Percentiles rank a stretch among this genome's conserved stretches.
Evolutionary conservation across 2,329 filamentous ascomycete genomes (phyloP).

Genomic region (Cladosporium sp.): DNA sequence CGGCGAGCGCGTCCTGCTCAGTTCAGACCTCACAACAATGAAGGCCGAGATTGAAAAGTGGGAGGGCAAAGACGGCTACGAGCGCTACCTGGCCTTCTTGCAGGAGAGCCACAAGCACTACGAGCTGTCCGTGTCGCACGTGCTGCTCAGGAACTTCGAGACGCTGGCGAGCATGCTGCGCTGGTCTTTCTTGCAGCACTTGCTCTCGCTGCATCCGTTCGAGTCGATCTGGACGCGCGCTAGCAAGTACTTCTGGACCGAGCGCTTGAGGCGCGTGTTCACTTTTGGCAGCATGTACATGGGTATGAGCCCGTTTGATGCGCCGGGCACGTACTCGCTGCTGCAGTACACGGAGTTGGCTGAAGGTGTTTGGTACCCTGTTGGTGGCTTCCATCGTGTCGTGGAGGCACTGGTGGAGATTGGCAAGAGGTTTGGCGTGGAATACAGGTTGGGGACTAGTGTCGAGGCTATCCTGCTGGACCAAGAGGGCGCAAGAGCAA

Average conservation of each 20-base stretch:
- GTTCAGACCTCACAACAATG: slow-evolving; percentile 70
- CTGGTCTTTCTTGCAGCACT: slow-evolving; percentile 59
- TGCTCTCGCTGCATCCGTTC: slow-evolving; percentile 68
- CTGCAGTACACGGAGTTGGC: slow-evolving; percentile 75
- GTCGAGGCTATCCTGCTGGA: slow-evolving; percentile 59
- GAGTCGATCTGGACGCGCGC: slow-evolving; percentile 70
- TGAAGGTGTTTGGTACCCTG: slow-evolving; percentile 76
- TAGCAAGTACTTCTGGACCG: slow-evolving; percentile 68
- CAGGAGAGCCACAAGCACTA: slow-evolving; percentile 70
- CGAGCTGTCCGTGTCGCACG: slow-evolving; percentile 66
- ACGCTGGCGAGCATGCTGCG: slow-evolving; percentile 59
- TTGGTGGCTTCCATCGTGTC: slow-evolving; percentile 67
- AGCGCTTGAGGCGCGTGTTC: slow-evolving; percentile 69
- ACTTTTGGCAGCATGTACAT: slow-evolving; percentile 83
- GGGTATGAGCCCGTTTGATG: slow-evolving; percentile 78
- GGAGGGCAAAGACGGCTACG: slow-evolving; percentile 71
- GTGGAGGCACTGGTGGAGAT: slow-evolving; percentile 65
- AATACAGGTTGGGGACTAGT: slow-evolving; percentile 62
- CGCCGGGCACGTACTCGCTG: slow-evolving; percentile 72
- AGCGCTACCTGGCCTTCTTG: slow-evolving; percentile 68
- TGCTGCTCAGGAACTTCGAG: slow-evolving; percentile 69
- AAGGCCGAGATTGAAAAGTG: slow-evolving; percentile 71
- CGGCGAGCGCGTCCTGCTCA: slow-evolving; percentile 63
- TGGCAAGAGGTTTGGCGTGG: slow-evolving; percentile 62
- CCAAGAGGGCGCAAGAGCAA: slow-evolving; percentile 54